phyloP scores from a whole-genome alignment of 306 rosid species.

The Trifolium repens region DNA sequence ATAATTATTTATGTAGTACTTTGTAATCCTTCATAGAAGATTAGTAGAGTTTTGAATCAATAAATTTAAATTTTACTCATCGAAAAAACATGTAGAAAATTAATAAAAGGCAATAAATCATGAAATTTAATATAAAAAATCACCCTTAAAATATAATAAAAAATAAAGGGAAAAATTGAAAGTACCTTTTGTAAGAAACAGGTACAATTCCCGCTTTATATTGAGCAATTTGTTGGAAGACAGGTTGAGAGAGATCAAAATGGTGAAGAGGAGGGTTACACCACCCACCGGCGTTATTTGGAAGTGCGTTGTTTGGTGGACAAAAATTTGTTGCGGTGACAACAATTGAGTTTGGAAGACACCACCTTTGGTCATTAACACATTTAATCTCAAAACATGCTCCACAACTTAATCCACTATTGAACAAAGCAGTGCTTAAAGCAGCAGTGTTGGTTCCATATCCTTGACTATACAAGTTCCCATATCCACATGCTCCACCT shows the following conservation, averaged over 20 bases:
- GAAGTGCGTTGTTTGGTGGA: constrained; percentile 74
- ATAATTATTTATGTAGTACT: too few relatives aligned
- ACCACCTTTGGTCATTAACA: constrained; percentile 64
- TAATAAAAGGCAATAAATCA: too few relatives aligned
- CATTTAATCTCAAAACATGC: constrained; percentile 80
- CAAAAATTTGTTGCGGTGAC: constrained; percentile 85
- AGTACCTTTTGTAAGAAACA: constrained; percentile 64
- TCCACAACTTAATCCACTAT: constrained; percentile 74
- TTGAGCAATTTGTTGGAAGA: constrained; percentile 68
- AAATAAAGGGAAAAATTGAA: background rate
- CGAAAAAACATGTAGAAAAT: too few relatives aligned
- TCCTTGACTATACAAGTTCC: constrained; percentile 75
- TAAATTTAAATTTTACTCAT: too few relatives aligned
- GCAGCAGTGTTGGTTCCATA: constrained; percentile 82
- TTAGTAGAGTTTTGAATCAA: too few relatives aligned
- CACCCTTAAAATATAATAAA: too few relatives aligned
- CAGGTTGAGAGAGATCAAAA: constrained; percentile 80
- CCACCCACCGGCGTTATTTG: constrained; percentile 84
- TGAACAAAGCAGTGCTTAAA: constrained; percentile 76
- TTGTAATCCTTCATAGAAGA: too few relatives aligned
- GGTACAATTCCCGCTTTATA: constrained; percentile 80
- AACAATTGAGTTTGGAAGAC: constrained; percentile 57
- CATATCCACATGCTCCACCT: constrained; percentile 92
- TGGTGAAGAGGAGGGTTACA: constrained; percentile 87
- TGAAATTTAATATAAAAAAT: too few relatives aligned